Percentiles rank a stretch among this genome's conserved stretches.
Conservation (phyloP, 768 basidiomycete genomes). For the Omphalotus guepiniiformis region DNA sequence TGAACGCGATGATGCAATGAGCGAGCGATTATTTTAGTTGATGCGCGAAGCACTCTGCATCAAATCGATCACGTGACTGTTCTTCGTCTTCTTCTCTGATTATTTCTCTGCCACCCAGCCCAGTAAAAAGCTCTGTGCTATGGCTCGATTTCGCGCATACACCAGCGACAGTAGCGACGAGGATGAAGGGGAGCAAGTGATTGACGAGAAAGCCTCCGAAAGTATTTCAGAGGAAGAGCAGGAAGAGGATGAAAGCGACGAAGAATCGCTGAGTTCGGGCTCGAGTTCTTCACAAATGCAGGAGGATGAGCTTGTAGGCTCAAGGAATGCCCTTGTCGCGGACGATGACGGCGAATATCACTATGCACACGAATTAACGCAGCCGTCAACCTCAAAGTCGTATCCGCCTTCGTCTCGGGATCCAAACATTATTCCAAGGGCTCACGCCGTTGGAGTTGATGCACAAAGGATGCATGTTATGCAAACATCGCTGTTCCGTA, state of each 20-base stretch:
- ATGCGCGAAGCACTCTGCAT: too few species aligned
- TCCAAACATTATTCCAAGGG: constrained; percentile 63
- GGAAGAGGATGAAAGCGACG: constrained; percentile 31
- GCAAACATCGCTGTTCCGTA: constrained; percentile 83
- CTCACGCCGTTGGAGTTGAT: constrained; percentile 71
- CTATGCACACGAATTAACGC: constrained; percentile 41
- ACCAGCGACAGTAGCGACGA: constrained; percentile 51
- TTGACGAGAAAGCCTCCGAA: constrained; percentile 28
- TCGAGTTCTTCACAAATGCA: constrained; percentile 44
- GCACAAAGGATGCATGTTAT: constrained; percentile 88
- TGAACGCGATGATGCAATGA: too few species aligned
- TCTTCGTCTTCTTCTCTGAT: background rate
- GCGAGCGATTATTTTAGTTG: too few species aligned
- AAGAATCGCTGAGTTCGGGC: constrained; percentile 33
- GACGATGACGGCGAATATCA: constrained; percentile 50
- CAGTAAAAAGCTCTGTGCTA: constrained; percentile 18
- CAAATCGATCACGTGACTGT: background rate
- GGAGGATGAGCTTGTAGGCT: constrained; percentile 43
- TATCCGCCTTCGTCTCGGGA: constrained; percentile 36
- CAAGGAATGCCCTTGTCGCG: constrained; percentile 47
- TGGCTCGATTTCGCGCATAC: constrained; percentile 70
- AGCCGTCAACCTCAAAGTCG: constrained; percentile 28
- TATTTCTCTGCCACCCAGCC: background rate
- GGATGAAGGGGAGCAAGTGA: constrained; percentile 1
- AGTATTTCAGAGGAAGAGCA: constrained; percentile 25